Evolutionary conservation across 257 asterid species (phyloP), one percentile per base, ranked within the genome.

Genomic region (Euphrasia confusa): DNA sequence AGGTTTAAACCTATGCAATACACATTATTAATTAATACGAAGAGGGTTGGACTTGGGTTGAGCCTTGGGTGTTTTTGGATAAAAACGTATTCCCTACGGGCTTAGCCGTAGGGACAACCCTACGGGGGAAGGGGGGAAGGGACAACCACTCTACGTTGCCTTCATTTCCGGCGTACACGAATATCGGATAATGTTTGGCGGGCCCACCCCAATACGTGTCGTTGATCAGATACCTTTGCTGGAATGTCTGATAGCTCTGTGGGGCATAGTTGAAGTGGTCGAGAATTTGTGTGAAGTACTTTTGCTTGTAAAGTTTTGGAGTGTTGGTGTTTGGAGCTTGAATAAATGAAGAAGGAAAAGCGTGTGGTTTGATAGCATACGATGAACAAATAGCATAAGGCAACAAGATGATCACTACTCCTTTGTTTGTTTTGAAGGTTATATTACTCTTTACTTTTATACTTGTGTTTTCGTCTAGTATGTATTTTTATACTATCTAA

Each of bases 81-180:
- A n/a, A n/a, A n/a, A n/a, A n/a, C n/a, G n/a, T n/a, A n/a, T n/a
- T n/a, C n/a, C n/a, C n/a, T n/a, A n/a, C n/a, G n/a, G n/a, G n/a
- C n/a, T n/a, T n/a, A n/a, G n/a, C n/a, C n/a, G n/a, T n/a, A n/a
- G n/a, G n/a, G n/a, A n/a, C n/a, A n/a, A n/a, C n/a, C n/a, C n/a
- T n/a, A 91, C 76, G 32, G n/a, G n/a, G n/a, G n/a, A n/a, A n/a
- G n/a, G n/a, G n/a, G n/a, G n/a, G n/a, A n/a, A n/a, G n/a, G n/a
- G n/a, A n/a, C n/a, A 88, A 91, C 98, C 96, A 91, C 67, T 91
- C 98, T 60, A 88, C 77, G 57, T 84, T 80, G 15, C 95, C 98
- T 79, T 91, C 98, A 60, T 88, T 88, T 4, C 96, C 98, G 1
- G 95, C 88, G 76, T 88, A 88, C 42, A 91, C 90, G 66, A 91